phyloP scores from a whole-genome alignment of 164 flowering plant genomes.

The Amborella trichopoda region DNA sequence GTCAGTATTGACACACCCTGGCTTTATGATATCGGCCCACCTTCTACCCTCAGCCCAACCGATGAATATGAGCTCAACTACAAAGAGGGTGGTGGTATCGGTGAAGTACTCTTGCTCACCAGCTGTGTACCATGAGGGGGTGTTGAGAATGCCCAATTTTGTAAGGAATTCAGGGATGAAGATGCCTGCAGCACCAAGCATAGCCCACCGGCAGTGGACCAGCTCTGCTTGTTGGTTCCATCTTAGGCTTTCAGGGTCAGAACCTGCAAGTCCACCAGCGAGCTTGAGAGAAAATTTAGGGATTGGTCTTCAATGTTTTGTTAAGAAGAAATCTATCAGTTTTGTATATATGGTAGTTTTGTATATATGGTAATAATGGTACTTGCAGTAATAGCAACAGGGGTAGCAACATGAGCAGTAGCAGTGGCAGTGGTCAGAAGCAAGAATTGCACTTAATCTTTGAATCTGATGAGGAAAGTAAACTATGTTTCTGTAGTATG shows the following conservation, averaged over 20 bases:
- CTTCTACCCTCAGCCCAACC: constrained; percentile 65
- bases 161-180: constrained; percentile 96
- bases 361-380: too few species aligned
- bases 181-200: constrained; percentile 97
- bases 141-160: constrained; percentile 81
- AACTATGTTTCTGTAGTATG: too few species aligned
- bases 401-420: too few species aligned
- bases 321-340: too few species aligned
- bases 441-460: too few species aligned
- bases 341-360: too few species aligned
- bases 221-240: constrained; percentile 88
- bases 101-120: constrained; percentile 93
- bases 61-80: constrained; percentile 74
- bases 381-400: too few species aligned
- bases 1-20: constrained; percentile 92
- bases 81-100: constrained; percentile 86
- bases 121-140: constrained; percentile 99
- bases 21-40: constrained; percentile 67
- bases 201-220: constrained; percentile 99
- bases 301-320: neutral
- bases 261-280: constrained; percentile 39
- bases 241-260: constrained; percentile 76
- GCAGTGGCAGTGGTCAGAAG: too few species aligned
- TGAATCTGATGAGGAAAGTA: too few species aligned
- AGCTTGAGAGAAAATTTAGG: neutral